Evolutionary conservation across 2,329 filamentous ascomycete species (phyloP).

Genomic region (Colletotrichum ledebouriae): DNA sequence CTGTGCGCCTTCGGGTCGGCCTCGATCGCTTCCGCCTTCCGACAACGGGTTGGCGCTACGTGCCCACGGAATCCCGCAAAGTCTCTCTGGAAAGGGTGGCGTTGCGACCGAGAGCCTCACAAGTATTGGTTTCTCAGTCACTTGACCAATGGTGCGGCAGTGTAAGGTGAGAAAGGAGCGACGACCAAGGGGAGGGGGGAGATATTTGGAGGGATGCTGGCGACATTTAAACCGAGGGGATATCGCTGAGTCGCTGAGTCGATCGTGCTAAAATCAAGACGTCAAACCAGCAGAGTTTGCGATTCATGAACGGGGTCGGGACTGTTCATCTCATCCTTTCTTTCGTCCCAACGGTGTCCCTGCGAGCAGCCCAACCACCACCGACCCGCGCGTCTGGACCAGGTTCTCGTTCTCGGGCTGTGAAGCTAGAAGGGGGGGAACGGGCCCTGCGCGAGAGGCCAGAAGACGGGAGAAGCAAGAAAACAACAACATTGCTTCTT

Average conservation of each 20-base stretch:
- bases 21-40: slow-evolving; percentile 28
- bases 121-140: slow-evolving; percentile 26
- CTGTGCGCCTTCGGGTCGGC: slow-evolving; percentile 4
- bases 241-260: background rate
- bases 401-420: background rate
- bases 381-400: background rate
- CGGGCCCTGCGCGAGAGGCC: slow-evolving; percentile 3
- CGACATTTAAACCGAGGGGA: slow-evolving; percentile 20
- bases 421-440: background rate
- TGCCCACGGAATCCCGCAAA: background rate
- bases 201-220: background rate
- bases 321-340: slow-evolving; percentile 34
- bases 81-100: slow-evolving; percentile 5
- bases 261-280: background rate
- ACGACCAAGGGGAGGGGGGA: background rate
- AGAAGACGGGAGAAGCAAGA: background rate
- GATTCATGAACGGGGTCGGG: slow-evolving; percentile 25
- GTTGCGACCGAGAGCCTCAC: slow-evolving; percentile 14
- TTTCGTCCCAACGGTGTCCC: slow-evolving; percentile 37
- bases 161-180: slow-evolving; percentile 32
- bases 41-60: background rate
- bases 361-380: slow-evolving; percentile 34
- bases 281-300: slow-evolving; percentile 20
- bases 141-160: slow-evolving; percentile 29
- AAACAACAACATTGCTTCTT: background rate